Percentiles rank a stretch among this genome's conserved stretches.
Conservation (phyloP, 2,329 filamentous ascomycete genomes). For the Chrysoporthe deuterocubensis region DNA sequence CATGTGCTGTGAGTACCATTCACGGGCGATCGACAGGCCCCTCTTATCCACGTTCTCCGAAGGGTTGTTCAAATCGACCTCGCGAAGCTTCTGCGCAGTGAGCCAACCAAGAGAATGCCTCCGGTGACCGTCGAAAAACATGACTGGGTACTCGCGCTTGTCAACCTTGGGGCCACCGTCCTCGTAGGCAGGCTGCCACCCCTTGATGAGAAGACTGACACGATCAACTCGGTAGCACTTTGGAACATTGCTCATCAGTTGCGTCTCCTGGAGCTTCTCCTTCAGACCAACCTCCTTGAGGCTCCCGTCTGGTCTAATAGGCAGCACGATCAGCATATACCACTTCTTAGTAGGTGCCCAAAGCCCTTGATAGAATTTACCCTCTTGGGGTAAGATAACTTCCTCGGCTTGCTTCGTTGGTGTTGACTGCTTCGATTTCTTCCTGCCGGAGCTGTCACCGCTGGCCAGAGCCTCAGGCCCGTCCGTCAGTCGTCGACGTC, state of each 20-base stretch:
- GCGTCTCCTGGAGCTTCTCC: conserved; percentile 36
- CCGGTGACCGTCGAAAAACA: conserved; percentile 42
- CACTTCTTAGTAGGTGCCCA: conserved; percentile 35
- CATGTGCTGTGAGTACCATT: conserved; percentile 27
- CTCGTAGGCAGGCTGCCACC: conserved; percentile 43
- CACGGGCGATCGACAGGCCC: conserved; percentile 20
- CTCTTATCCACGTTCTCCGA: conserved; percentile 17
- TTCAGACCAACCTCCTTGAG: conserved; percentile 24
- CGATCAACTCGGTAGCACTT: conserved; percentile 41
- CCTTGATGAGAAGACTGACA: conserved; percentile 36
- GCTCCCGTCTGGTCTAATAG: conserved; percentile 32
- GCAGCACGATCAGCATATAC: conserved; percentile 44
- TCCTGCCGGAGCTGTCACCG: background rate
- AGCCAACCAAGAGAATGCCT: conserved; percentile 25
- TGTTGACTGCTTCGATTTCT: background rate
- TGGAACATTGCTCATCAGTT: conserved; percentile 38
- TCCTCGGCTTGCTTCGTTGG: conserved; percentile 18
- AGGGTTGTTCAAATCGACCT: conserved; percentile 24
- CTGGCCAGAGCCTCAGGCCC: conserved; percentile 18
- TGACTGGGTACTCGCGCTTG: conserved; percentile 44
- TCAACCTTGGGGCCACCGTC: conserved; percentile 40
- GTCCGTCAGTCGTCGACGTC: conserved; percentile 21
- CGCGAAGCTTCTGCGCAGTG: conserved; percentile 19
- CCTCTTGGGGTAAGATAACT: conserved; percentile 36
- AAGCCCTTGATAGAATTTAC: conserved; percentile 41